These are phyloP conservation scores for Protomyces arabidopsidicola DNA, from an alignment of 1,139 yeast genomes.

Conservation along the genomic window DNA sequence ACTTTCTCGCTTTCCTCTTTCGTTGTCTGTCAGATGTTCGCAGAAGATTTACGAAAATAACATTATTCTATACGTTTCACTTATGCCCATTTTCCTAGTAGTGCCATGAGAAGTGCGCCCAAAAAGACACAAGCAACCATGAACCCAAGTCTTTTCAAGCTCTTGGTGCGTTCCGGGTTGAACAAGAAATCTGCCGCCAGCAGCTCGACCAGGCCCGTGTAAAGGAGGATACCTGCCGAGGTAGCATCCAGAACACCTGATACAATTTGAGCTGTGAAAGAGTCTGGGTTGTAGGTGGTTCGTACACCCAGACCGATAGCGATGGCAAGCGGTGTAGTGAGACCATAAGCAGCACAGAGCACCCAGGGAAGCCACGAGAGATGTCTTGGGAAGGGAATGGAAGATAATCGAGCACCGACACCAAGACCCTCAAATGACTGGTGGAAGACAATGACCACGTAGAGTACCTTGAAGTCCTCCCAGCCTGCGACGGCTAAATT, in stretches of 20 bases:
- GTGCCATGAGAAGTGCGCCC: slow-evolving; percentile 82
- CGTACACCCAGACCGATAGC: slow-evolving; percentile 85
- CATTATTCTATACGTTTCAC: background rate
- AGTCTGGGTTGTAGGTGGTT: slow-evolving; percentile 51
- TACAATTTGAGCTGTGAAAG: slow-evolving; percentile 58
- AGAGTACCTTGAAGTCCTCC: slow-evolving; percentile 64
- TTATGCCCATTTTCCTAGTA: slow-evolving; percentile 81
- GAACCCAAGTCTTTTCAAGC: slow-evolving; percentile 35
- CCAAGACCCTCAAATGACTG: slow-evolving; percentile 84
- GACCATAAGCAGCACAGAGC: slow-evolving; percentile 53
- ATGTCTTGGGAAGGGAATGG: slow-evolving; percentile 55
- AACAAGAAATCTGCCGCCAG: slow-evolving; percentile 80
- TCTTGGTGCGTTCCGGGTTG: slow-evolving; percentile 49
- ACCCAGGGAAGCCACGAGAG: slow-evolving; percentile 56
- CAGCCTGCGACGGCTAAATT: slow-evolving; percentile 56
- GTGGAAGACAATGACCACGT: slow-evolving; percentile 71
- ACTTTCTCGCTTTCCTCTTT: too few species aligned
- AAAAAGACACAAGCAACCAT: slow-evolving; percentile 40
- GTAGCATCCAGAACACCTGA: slow-evolving; percentile 80
- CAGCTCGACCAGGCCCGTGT: slow-evolving; percentile 76
- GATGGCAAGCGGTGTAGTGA: slow-evolving; percentile 72
- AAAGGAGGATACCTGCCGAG: slow-evolving; percentile 74
- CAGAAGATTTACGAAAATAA: background rate
- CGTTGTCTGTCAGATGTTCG: too few species aligned
- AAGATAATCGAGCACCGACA: slow-evolving; percentile 74